Percentiles rank a stretch among this genome's conserved stretches.
Conservation (phyloP, 495 filamentous ascomycete species). For the Parathielavia appendiculata region DNA sequence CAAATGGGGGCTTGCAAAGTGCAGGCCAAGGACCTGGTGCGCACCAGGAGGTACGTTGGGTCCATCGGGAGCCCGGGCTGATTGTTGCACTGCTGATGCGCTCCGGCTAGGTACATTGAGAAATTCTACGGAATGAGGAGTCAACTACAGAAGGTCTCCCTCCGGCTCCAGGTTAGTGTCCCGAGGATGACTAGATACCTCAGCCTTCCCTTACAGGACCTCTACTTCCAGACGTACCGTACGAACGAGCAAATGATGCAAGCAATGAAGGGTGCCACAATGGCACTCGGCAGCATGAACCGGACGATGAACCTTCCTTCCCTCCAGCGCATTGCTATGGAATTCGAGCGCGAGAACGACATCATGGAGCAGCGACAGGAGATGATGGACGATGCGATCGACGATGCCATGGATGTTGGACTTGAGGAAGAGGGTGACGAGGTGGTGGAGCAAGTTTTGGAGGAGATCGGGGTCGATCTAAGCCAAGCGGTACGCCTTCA, state of each 20-base stretch:
- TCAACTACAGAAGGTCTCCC: constrained; percentile 88
- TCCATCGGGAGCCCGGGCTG: not conserved
- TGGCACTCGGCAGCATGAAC: constrained; percentile 92
- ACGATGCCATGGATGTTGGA: constrained; percentile 92
- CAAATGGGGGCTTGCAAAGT: constrained; percentile 96
- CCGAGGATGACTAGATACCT: not conserved
- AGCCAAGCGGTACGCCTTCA: constrained; percentile 66
- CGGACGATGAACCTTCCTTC: constrained; percentile 93
- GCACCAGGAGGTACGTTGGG: constrained; percentile 68
- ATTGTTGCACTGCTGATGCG: constrained; percentile 6
- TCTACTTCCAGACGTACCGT: constrained; percentile 67
- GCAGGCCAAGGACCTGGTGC: constrained; percentile 92
- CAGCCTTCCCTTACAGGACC: constrained; percentile 10
- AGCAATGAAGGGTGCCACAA: constrained; percentile 96
- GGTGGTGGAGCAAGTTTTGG: constrained; percentile 89
- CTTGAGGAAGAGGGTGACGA: constrained; percentile 90
- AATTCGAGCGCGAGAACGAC: constrained; percentile 97
- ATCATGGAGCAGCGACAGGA: constrained; percentile 99
- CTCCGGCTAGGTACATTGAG: constrained; percentile 69
- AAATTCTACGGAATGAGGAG: constrained; percentile 98
- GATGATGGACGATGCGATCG: constrained; percentile 99
- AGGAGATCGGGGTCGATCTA: constrained; percentile 94
- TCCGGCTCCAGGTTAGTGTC: constrained; percentile 77
- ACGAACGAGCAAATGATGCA: constrained; percentile 99
- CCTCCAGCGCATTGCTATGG: constrained; percentile 95